A percentile compares a stretch with the other conserved stretches of the same genome.
Conservation (phyloP, 148 eudicot genomes). For the Rhododendron molle region DNA sequence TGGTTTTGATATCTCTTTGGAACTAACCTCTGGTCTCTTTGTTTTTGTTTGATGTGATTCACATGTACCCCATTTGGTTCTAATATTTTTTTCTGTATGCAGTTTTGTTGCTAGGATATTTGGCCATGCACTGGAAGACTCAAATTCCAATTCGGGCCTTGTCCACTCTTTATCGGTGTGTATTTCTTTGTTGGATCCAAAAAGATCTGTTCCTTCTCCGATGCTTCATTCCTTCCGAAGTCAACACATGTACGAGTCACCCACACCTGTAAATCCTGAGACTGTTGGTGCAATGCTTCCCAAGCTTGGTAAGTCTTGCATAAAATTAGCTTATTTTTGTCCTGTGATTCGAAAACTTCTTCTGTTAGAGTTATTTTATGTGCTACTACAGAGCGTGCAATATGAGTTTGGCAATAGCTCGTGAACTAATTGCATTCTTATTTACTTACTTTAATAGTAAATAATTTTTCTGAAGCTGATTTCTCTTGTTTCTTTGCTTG, state of each 20-base stretch:
- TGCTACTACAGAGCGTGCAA: neutral
- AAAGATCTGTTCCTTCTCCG: slow-evolving; percentile 66
- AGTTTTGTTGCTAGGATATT: slow-evolving; percentile 92
- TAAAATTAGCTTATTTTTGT: neutral
- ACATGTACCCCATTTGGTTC: slow-evolving; percentile 5
- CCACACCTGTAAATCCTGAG: slow-evolving; percentile 64
- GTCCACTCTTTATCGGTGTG: slow-evolving; percentile 86
- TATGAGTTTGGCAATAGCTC: neutral
- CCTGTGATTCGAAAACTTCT: neutral
- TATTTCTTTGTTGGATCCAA: slow-evolving; percentile 92
- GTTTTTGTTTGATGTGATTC: neutral
- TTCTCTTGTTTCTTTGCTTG: neutral
- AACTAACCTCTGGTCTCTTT: neutral
- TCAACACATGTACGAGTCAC: slow-evolving; percentile 81
- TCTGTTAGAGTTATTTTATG: neutral
- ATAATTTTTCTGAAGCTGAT: neutral
- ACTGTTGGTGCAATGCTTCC: slow-evolving; percentile 96
- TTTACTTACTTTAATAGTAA: neutral
- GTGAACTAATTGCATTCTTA: neutral
- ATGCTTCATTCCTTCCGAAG: slow-evolving; percentile 67
- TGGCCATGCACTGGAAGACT: slow-evolving; percentile 76
- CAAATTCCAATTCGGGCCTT: slow-evolving; percentile 68
- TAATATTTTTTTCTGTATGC: slow-evolving; percentile 25
- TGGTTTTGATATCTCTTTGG: neutral
- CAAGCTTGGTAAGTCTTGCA: slow-evolving; percentile 69